Base-by-base conservation (phyloP, 495 filamentous ascomycete species). In the Penicillium samsonianum region DNA sequence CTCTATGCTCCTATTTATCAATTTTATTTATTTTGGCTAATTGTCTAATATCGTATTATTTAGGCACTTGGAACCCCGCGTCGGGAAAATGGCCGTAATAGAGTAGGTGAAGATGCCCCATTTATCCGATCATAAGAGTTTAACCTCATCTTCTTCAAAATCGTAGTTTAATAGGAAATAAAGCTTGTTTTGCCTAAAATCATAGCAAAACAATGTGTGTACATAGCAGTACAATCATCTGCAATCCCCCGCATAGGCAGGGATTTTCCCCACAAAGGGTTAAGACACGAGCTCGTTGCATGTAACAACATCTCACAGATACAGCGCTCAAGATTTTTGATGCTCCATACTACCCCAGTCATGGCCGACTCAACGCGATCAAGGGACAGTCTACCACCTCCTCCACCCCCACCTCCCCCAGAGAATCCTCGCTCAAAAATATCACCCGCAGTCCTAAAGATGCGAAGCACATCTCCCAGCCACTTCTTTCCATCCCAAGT, bases 21-120 rank as follows among this genome's bases (percentile, higher is more conserved):
- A n/a, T 33, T 20, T 25, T 16, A 14, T 49, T n/a, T 41, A 5
- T 19, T 17, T 17, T 20, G 50, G 50, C 23, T 42, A 53, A 53
- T 28, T 42, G 25, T 10, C 10, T 3, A 31, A 9, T 28, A n/a
- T n/a, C n/a, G n/a, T n/a, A n/a, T n/a, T 58, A 57, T 59, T 46
- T 58, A 60, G 46, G 28, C 28, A 35, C 37, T 51, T 20, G 20
- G 0, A 55, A 55, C 60, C 53, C 57, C 63, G 57, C 60, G 53
- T 50, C 63, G 60, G 63, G 9, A 60, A 50, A 60, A 58, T 52
- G 51, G 40, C 40, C 37, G 17, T 14, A 28, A 20, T 45, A 19
- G 37, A 50, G 53, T 14, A 52, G 25, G 30, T 16, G 31, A 42
- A 42, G 20, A 31, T 30, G 14, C 11, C 17, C 44, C 20, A 55